A percentile compares a stretch with the other conserved stretches of the same genome.
These are phyloP conservation scores for Colletotrichum karsti DNA, from an alignment of 2,329 filamentous ascomycete species.

Conservation along the genomic window DNA sequence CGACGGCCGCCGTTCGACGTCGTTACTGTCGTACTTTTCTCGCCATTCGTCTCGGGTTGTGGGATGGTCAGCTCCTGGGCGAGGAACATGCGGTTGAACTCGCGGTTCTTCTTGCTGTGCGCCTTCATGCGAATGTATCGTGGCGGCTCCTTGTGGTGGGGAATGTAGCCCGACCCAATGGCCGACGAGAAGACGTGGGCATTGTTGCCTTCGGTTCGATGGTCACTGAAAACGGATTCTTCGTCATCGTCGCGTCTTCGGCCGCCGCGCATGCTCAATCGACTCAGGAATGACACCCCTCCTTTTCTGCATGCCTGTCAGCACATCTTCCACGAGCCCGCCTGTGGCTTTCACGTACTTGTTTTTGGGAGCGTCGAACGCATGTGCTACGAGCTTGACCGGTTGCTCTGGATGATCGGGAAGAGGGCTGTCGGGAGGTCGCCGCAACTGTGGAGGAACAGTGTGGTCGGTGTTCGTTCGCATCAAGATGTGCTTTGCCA, in stretches of 20 bases:
- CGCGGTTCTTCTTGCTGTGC: slow-evolving; percentile 81
- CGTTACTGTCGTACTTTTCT: slow-evolving; percentile 47
- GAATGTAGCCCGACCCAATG: slow-evolving; percentile 78
- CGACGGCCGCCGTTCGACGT: slow-evolving; percentile 36
- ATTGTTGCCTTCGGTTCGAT: slow-evolving; percentile 81
- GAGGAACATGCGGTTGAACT: slow-evolving; percentile 89
- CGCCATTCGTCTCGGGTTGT: not conserved
- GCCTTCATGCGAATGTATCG: slow-evolving; percentile 88
- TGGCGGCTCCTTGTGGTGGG: slow-evolving; percentile 87
- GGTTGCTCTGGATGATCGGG: slow-evolving; percentile 47
- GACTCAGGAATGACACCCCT: slow-evolving; percentile 88
- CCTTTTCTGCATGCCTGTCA: slow-evolving; percentile 70
- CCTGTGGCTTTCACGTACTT: slow-evolving; percentile 58
- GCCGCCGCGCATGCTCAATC: slow-evolving; percentile 73
- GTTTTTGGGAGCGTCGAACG: slow-evolving; percentile 62
- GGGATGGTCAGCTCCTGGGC: slow-evolving; percentile 79
- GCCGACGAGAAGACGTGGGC: slow-evolving; percentile 83
- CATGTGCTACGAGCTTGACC: slow-evolving; percentile 43
- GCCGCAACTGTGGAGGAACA: slow-evolving; percentile 63
- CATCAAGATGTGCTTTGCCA: slow-evolving; percentile 66
- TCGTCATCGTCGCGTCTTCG: slow-evolving; percentile 80
- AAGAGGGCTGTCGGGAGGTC: slow-evolving; percentile 60
- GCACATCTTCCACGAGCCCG: not conserved
- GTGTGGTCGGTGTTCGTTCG: slow-evolving; percentile 72
- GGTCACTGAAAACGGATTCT: slow-evolving; percentile 74